Evolutionary conservation across 225 moss, liverwort and hornwort genomes (phyloP), one percentile per base, ranked within the genome.

Genomic region (Rhytidiadelphus loreus): DNA sequence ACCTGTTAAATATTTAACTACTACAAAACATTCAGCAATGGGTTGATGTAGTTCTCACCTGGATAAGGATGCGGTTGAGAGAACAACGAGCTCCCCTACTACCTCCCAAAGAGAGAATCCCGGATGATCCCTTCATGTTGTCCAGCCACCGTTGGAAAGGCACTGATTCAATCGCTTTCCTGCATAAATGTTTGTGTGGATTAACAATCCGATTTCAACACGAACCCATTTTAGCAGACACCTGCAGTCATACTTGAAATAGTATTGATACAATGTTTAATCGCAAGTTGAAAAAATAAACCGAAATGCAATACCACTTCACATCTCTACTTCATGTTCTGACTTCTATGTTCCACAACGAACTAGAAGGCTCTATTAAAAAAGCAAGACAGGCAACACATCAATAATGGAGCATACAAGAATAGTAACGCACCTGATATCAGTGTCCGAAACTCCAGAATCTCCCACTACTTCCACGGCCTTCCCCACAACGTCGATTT

Each of bases 91-190:
- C 90, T 59, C 90, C 91, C 19, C 91, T 87, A 86, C 92, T 92
- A 66, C 96, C 96, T 80, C 95, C 96, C 91, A 95, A 88, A 71
- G 93, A 93, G 69, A 99, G 88, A 77, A 99, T 97, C 55, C 99
- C 99, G 46, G 94, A 88, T 58, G 90, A 85, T 62, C 96, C 95
- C 46, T 95, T 92, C 97, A 97, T 95, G 84, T 89, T 86, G 41
- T 93, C 84, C 70, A 96, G 58, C 99, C 99, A 99, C 63, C 92
- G 92, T 89, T 77, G 96, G 26, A 91, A 88, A 83, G 86, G 93
- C 61, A 83, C 81, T 75, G 99, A 99, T 60, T 95, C 92, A 23
- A 95, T 83, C 73, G 95, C 96, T 89, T 93, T 90, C 81, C 98
- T 98, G 93, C 78, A 92, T 12, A 76, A 62, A 70, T 39, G 56